Evolutionary conservation across 129 eudicot genomes (phyloP).

Genomic region (Lactuca sativa): DNA sequence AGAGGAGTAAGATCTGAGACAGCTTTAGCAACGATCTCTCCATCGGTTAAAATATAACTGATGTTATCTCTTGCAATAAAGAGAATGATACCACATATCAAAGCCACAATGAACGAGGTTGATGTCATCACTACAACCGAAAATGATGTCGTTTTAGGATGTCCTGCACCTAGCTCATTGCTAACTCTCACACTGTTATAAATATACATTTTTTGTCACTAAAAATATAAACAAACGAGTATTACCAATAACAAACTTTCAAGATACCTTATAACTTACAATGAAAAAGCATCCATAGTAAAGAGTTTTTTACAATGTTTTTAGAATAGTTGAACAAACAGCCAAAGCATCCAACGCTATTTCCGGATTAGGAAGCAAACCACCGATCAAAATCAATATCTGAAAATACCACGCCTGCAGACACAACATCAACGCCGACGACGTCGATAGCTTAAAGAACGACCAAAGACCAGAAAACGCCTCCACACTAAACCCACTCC

Average conservation of each 20-base stretch:
- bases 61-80: slow-evolving; percentile 32
- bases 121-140: slow-evolving; percentile 39
- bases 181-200: slow-evolving; percentile 51
- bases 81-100: slow-evolving; percentile 36
- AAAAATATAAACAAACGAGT: too few species aligned
- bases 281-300: too few species aligned
- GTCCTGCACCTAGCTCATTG: slow-evolving; percentile 58
- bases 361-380: slow-evolving; percentile 42
- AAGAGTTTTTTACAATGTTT: too few species aligned
- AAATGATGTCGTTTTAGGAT: slow-evolving; percentile 52
- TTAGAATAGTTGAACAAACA: slow-evolving; percentile 38
- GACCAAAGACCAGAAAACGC: slow-evolving; percentile 36
- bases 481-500: slow-evolving; percentile 30
- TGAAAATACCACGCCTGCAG: slow-evolving; percentile 48
- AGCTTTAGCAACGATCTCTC: slow-evolving; percentile 39
- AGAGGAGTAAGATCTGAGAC: slow-evolving; percentile 50
- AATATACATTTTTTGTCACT: not conserved
- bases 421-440: slow-evolving; percentile 51
- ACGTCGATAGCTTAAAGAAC: slow-evolving; percentile 42
- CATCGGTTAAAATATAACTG: slow-evolving; percentile 47
- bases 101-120: slow-evolving; percentile 37
- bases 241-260: too few species aligned
- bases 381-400: slow-evolving; percentile 42
- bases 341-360: slow-evolving; percentile 28
- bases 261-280: too few species aligned